Evolutionary conservation across 495 filamentous ascomycete species (phyloP), one percentile per base, ranked within the genome.

Genomic region (Tirmania nivea): DNA sequence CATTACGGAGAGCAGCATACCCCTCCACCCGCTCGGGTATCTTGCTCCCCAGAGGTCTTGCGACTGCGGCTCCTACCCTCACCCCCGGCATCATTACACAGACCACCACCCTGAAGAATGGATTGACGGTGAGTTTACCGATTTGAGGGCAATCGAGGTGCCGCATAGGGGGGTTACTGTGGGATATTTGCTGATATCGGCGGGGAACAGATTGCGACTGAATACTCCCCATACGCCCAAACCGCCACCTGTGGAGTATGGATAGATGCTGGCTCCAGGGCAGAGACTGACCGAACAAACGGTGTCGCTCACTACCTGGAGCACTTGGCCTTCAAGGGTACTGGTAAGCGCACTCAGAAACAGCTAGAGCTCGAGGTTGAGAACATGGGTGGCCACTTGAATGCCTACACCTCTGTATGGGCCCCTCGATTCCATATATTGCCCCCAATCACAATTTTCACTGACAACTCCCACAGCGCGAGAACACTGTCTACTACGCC

Each of bases 301-400:
- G 90, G 90, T 72, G 96, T 92, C 56, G 90, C 90, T 57, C 90
- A 99, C 75, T 99, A 96, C 77, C 78, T 99, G 58, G 90, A 99
- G 74, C 90, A 99, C 71, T 77, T 99, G 67, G 92, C 92, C 62
- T 99, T 99, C 78, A 99, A 99, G 89, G 90, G 90, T 59, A 97
- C 90, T 57, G 76, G 79, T 70, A 94, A 82, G 70, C 78, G 90
- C 64, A 85, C 81, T 45, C 92, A 96, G 69, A 80, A 89, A 65
- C 90, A 96, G 70, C 72, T 99, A 68, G 90, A 99, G 74, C 80
- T 99, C 50, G 92, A 99, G 73, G 94, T 99, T 62, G 90, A 99
- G 75, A 96, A 99, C 73, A 94, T 96, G 87, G 90, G 90, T 66
- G 90, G 85, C 57, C 90, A 99, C 73, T 79, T 99, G 57, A 99